A percentile compares a stretch with the other conserved stretches of the same genome.
These are phyloP conservation scores for Parascedosporium putredinis DNA, from an alignment of 2,329 filamentous ascomycete species.

Conservation along the genomic window DNA sequence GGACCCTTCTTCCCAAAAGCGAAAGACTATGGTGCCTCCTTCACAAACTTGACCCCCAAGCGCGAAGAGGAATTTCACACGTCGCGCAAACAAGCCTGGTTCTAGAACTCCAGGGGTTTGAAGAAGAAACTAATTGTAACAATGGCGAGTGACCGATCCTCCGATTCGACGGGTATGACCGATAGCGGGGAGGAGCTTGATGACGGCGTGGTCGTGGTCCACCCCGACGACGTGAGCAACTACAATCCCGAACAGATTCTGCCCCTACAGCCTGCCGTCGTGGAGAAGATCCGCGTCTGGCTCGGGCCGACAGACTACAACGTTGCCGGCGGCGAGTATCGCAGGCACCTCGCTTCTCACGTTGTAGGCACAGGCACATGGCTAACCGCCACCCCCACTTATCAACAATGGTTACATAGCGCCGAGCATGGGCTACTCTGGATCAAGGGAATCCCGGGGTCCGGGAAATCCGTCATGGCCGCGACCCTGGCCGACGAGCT, in stretches of 20 bases:
- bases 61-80: too few species aligned
- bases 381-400: constrained; percentile 10
- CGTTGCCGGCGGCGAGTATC: constrained; percentile 17
- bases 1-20: too few species aligned
- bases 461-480: constrained; percentile 27
- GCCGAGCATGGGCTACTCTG: constrained; percentile 16
- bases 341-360: constrained; percentile 16
- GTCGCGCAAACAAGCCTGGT: too few species aligned
- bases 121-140: too few species aligned
- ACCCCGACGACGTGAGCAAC: constrained; percentile 19
- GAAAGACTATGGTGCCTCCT: too few species aligned
- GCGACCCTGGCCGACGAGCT: constrained; percentile 12
- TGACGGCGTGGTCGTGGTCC: constrained; percentile 17
- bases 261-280: constrained; percentile 14
- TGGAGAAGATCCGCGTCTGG: constrained; percentile 17
- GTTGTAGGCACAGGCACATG: constrained; percentile 14
- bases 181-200: constrained; percentile 6
- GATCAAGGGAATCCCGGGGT: constrained; percentile 26
- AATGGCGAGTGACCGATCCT: too few species aligned
- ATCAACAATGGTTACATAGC: constrained; percentile 12
- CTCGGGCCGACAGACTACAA: constrained; percentile 19
- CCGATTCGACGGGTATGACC: too few species aligned
- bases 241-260: constrained; percentile 23
- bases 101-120: too few species aligned
- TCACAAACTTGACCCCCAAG: too few species aligned